phyloP scores from a whole-genome alignment of 2,329 filamentous ascomycete species.

The Aspergillus pseudoviridinutans region DNA sequence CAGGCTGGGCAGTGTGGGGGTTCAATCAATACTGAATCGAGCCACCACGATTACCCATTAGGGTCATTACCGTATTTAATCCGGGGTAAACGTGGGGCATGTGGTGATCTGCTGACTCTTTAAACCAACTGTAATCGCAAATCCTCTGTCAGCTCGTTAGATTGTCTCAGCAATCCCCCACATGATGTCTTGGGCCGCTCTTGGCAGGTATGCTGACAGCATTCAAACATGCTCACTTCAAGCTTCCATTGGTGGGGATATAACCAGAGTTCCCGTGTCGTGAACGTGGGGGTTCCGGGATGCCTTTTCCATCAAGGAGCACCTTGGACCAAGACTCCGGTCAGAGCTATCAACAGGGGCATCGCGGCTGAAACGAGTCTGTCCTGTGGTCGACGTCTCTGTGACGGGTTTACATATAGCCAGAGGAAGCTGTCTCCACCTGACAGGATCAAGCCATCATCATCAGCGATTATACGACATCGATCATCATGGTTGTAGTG shows the following conservation, averaged over 20 bases:
- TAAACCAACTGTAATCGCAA: not conserved
- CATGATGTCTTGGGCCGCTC: not conserved
- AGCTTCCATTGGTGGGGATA: not conserved
- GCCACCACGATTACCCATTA: not conserved
- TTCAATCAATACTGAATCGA: not conserved
- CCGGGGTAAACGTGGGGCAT: not conserved
- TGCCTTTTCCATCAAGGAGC: not conserved
- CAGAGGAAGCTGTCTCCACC: not conserved
- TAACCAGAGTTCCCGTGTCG: not conserved
- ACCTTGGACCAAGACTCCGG: not conserved
- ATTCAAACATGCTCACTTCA: not conserved
- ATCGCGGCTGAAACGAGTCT: too few species aligned
- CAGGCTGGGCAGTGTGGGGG: not conserved
- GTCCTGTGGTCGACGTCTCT: not conserved
- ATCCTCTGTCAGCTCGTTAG: not conserved
- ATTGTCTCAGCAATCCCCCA: not conserved
- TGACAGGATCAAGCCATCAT: not conserved
- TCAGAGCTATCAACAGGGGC: not conserved
- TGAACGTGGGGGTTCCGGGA: not conserved
- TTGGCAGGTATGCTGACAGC: not conserved
- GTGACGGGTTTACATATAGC: not conserved
- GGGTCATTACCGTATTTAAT: not conserved
- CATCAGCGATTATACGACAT: not conserved
- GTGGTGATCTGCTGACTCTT: not conserved
- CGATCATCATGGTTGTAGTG: slow-evolving; percentile 17